Percentiles rank a stretch among this genome's conserved stretches.
These are phyloP conservation scores for Manihot esculenta DNA, from an alignment of 441 rosid species.

Conservation along the genomic window DNA sequence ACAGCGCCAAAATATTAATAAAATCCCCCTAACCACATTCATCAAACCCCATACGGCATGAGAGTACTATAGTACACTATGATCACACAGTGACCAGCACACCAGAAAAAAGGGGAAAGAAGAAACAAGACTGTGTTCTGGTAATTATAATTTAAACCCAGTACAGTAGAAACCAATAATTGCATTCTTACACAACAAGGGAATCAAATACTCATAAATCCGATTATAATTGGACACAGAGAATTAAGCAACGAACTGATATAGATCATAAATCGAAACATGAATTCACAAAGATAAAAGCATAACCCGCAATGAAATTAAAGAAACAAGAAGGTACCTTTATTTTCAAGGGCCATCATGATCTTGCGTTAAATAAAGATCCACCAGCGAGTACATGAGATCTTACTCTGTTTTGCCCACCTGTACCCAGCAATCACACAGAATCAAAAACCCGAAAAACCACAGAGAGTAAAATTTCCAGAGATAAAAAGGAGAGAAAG, in stretches of 20 bases:
- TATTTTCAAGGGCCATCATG: constrained; percentile 50
- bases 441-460: not conserved
- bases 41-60: not conserved
- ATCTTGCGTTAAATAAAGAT: constrained; percentile 42
- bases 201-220: not conserved
- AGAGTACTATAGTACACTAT: not conserved
- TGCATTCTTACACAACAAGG: not conserved
- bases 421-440: constrained; percentile 19
- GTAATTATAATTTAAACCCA: constrained; percentile 9
- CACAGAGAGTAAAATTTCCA: not conserved
- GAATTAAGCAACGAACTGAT: not conserved
- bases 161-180: not conserved
- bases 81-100: constrained; percentile 10
- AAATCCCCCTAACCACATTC: not conserved
- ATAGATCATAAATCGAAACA: not conserved
- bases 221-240: not conserved
- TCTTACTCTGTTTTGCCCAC: constrained; percentile 35
- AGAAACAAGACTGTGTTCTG: too few species aligned
- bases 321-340: constrained; percentile 30
- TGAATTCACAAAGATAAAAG: constrained; percentile 3
- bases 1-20: too few species aligned
- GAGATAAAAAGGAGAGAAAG: not conserved
- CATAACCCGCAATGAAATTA: not conserved
- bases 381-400: constrained; percentile 60
- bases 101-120: not conserved